A percentile compares a stretch with the other conserved stretches of the same genome.
phyloP scores from a whole-genome alignment of 2,329 filamentous ascomycete species.

The Talaromyces sp. region DNA sequence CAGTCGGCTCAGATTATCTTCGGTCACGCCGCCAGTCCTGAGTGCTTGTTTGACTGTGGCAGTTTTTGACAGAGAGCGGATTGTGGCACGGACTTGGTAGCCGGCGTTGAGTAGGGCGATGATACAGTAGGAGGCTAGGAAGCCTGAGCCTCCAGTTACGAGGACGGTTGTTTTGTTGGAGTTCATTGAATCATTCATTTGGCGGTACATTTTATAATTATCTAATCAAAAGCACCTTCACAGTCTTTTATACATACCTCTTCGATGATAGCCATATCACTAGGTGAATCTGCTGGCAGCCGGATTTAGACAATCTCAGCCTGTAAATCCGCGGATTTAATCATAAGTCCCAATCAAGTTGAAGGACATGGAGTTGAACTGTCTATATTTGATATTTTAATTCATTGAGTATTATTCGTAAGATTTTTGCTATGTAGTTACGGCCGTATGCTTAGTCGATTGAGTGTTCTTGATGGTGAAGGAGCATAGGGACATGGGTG shows the following conservation, averaged over 20 bases:
- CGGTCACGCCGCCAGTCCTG: not conserved
- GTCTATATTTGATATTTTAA: not conserved
- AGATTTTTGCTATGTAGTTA: not conserved
- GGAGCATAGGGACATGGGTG: not conserved
- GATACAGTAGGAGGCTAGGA: slow-evolving; percentile 5
- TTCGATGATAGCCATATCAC: not conserved
- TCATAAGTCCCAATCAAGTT: not conserved
- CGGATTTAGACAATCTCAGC: not conserved
- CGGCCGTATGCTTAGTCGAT: not conserved
- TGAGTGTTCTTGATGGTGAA: not conserved
- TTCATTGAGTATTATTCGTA: not conserved
- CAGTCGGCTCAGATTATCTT: not conserved
- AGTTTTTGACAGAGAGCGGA: not conserved
- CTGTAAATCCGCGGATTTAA: not conserved
- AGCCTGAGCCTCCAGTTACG: slow-evolving; percentile 1
- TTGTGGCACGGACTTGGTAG: not conserved
- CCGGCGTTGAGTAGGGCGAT: not conserved
- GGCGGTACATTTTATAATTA: not conserved
- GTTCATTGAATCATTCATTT: not conserved
- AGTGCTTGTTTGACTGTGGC: not conserved
- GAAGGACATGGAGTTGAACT: not conserved
- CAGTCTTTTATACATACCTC: not conserved
- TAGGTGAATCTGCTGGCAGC: not conserved
- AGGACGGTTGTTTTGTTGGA: not conserved
- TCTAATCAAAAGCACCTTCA: not conserved